Conservation (phyloP, 2,329 filamentous ascomycete genomes). For the Aspergillus floridensis region DNA sequence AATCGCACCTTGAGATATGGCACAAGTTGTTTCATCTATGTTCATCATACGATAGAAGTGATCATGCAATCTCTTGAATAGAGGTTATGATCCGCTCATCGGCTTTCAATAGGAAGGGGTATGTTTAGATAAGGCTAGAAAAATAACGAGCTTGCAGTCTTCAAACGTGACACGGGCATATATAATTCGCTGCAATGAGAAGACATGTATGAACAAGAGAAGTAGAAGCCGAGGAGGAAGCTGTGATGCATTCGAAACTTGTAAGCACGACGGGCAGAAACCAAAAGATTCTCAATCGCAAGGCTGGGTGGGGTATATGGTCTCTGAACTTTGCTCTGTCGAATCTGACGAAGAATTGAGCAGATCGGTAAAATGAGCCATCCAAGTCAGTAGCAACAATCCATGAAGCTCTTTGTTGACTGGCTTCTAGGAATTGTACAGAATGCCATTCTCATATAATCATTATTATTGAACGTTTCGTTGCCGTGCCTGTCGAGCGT, state of each 20-base stretch:
- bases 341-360: not conserved
- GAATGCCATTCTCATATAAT: conserved; percentile 22
- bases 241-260: not conserved
- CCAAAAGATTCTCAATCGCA: not conserved
- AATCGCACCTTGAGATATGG: not conserved
- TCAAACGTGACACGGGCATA: not conserved
- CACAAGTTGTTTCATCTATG: not conserved
- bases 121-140: not conserved
- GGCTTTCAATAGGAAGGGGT: too few species aligned
- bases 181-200: not conserved
- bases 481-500: not conserved
- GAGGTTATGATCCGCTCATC: not conserved
- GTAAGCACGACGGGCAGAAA: not conserved
- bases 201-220: not conserved
- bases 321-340: not conserved
- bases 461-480: conserved; percentile 34
- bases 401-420: not conserved
- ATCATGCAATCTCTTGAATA: not conserved
- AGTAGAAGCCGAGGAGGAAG: not conserved
- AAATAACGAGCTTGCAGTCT: conserved; percentile 1
- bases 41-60: not conserved
- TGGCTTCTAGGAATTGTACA: not conserved
- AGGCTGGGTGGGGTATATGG: not conserved
- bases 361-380: not conserved
- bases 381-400: not conserved